phyloP scores from a whole-genome alignment of 169 alveolate genomes.

The Eimeria necatrix region DNA sequence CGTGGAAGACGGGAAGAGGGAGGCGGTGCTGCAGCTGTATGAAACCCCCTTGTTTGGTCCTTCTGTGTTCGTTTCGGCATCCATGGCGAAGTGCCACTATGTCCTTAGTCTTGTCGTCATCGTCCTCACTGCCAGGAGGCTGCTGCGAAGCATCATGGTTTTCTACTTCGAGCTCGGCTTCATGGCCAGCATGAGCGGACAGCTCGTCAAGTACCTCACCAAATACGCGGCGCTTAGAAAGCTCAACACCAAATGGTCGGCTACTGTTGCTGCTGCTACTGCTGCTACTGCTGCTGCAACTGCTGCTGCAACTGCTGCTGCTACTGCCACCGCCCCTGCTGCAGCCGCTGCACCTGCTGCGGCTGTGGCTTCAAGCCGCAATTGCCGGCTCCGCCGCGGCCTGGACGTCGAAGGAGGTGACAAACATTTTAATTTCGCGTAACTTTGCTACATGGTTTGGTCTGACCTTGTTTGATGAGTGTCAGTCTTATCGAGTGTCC shows the following conservation, averaged over 20 bases:
- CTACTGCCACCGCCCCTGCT: neutral
- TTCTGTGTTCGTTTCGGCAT: slow-evolving; percentile 21
- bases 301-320: slow-evolving; percentile 28
- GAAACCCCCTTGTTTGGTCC: slow-evolving; percentile 39
- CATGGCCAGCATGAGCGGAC: slow-evolving; percentile 69
- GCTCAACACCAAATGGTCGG: slow-evolving; percentile 71
- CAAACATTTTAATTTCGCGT: too few relatives aligned
- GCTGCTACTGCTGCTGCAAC: neutral
- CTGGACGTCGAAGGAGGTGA: too few relatives aligned
- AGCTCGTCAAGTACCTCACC: slow-evolving; percentile 71
- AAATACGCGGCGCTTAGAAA: slow-evolving; percentile 54
- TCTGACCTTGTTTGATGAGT: neutral
- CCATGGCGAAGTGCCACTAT: slow-evolving; percentile 32
- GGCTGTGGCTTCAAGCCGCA: neutral
- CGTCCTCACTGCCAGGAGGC: slow-evolving; percentile 53
- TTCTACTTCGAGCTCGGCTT: slow-evolving; percentile 78
- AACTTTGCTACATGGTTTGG: neutral
- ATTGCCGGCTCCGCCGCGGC: too few relatives aligned
- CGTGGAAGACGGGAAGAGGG: neutral
- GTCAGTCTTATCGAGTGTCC: neutral
- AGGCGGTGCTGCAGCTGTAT: neutral
- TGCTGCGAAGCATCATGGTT: slow-evolving; percentile 49
- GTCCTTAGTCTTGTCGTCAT: slow-evolving; percentile 26
- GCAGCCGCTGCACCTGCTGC: neutral
- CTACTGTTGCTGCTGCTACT: neutral